phyloP scores from a whole-genome alignment of 2,329 filamentous ascomycete genomes.

The Botrytis byssoidea region DNA sequence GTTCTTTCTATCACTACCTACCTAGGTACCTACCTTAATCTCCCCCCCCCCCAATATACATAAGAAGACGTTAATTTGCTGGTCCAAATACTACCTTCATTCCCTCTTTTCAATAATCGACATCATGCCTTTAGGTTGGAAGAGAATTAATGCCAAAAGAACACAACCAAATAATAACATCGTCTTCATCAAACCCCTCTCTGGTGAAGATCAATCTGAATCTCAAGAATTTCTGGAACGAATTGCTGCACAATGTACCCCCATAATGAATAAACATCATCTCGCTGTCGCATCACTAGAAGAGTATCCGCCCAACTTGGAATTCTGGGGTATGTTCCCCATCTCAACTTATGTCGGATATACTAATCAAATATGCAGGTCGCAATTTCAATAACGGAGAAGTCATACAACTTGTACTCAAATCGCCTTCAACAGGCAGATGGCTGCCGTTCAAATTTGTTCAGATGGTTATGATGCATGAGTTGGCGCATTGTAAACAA shows the following conservation, averaged over 20 bases:
- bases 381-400: slow-evolving; percentile 91
- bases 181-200: slow-evolving; percentile 79
- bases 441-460: slow-evolving; percentile 85
- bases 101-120: background rate
- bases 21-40: background rate
- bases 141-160: slow-evolving; percentile 72
- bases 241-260: slow-evolving; percentile 76
- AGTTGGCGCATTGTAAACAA: slow-evolving; percentile 79
- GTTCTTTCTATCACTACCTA: background rate
- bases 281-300: slow-evolving; percentile 70
- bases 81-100: background rate
- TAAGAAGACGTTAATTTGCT: background rate
- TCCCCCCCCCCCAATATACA: background rate
- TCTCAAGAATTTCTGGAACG: slow-evolving; percentile 72
- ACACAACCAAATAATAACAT: slow-evolving; percentile 75
- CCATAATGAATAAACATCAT: slow-evolving; percentile 66
- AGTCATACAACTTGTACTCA: slow-evolving; percentile 80
- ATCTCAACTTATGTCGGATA: background rate
- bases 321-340: slow-evolving; percentile 57
- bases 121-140: slow-evolving; percentile 73
- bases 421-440: slow-evolving; percentile 58
- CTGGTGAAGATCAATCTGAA: slow-evolving; percentile 59
- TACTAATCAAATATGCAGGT: slow-evolving; percentile 48
- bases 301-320: slow-evolving; percentile 75
- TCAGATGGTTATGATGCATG: slow-evolving; percentile 94